A percentile compares a stretch with the other conserved stretches of the same genome.
phyloP scores from a whole-genome alignment of 371 early-diverging fungal genomes.

The Apophysomyces elegans region DNA sequence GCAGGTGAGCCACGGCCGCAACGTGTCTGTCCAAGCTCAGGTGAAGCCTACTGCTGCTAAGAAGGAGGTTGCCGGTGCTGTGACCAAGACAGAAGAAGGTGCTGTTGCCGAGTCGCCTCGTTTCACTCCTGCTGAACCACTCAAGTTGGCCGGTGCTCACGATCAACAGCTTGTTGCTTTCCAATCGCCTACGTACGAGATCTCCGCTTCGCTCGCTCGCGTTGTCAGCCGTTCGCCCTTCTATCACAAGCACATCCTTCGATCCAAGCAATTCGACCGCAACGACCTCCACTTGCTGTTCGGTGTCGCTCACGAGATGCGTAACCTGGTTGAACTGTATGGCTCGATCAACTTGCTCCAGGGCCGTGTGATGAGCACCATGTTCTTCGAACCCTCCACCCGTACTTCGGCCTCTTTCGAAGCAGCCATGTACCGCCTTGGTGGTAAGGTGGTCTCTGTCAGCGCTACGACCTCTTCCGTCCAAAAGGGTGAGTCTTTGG shows the following conservation, averaged over 20 bases:
- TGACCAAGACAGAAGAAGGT: slow-evolving; percentile 16
- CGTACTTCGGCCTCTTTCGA: slow-evolving; percentile 93
- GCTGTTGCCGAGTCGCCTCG: slow-evolving; percentile 20
- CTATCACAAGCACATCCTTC: slow-evolving; percentile 89
- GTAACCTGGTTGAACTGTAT: slow-evolving; percentile 87
- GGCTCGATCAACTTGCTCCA: slow-evolving; percentile 83
- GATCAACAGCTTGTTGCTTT: slow-evolving; percentile 43
- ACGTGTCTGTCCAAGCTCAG: slow-evolving; percentile 59
- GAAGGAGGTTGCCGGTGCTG: slow-evolving; percentile 17
- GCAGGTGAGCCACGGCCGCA: slow-evolving; percentile 51
- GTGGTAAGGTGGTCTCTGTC: slow-evolving; percentile 88
- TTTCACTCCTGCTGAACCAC: slow-evolving; percentile 24
- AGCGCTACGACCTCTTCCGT: slow-evolving; percentile 86
- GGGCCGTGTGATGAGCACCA: slow-evolving; percentile 91
- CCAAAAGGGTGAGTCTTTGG: slow-evolving; percentile 93
- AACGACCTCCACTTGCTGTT: slow-evolving; percentile 93
- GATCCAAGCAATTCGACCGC: slow-evolving; percentile 89
- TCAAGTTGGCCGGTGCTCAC: slow-evolving; percentile 41
- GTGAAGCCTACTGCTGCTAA: slow-evolving; percentile 21
- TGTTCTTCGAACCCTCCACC: slow-evolving; percentile 97
- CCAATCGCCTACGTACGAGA: slow-evolving; percentile 41
- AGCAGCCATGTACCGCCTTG: slow-evolving; percentile 93
- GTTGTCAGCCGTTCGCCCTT: slow-evolving; percentile 85
- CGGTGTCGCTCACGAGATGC: slow-evolving; percentile 97
- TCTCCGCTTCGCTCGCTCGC: slow-evolving; percentile 69